phyloP scores from a whole-genome alignment of 352 stramenopile species.

The Pythium utonaiense region DNA sequence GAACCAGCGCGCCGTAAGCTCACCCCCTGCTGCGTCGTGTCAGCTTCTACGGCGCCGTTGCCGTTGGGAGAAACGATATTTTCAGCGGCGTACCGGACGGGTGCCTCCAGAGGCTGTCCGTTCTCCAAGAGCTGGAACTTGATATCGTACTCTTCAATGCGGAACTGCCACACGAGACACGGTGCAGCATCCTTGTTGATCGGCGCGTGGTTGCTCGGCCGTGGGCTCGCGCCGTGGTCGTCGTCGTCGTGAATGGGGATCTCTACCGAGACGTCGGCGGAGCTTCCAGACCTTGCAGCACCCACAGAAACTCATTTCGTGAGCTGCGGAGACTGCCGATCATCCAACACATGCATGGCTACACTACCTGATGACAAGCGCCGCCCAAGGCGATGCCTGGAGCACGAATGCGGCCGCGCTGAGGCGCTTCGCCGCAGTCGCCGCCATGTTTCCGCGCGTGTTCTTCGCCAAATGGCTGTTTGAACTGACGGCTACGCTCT shows the following conservation, averaged over 20 bases:
- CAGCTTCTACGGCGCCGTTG: background rate
- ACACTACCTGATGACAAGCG: conserved; percentile 40
- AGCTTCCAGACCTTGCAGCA: conserved; percentile 38
- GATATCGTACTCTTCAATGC: conserved; percentile 54
- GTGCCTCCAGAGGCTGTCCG: conserved; percentile 27
- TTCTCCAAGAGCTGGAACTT: conserved; percentile 61
- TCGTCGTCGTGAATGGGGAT: conserved; percentile 20
- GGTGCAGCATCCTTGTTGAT: background rate
- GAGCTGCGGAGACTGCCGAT: background rate
- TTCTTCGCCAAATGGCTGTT: background rate
- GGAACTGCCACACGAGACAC: conserved; percentile 49
- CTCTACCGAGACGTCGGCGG: conserved; percentile 41
- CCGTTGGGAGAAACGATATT: background rate
- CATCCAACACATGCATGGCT: background rate
- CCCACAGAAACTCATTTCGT: background rate
- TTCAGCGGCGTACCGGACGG: conserved; percentile 31
- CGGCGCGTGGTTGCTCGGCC: background rate
- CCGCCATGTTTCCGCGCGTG: background rate
- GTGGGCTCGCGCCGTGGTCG: conserved; percentile 5
- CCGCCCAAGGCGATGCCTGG: conserved; percentile 46
- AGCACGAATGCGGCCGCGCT: conserved; percentile 47
- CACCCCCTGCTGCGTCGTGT: background rate
- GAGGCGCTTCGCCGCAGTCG: background rate
- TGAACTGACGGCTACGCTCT: background rate
- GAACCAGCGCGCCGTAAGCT: background rate